These are phyloP conservation scores for Solanum piurae DNA, from an alignment of 257 asterid genomes.

Conservation along the genomic window DNA sequence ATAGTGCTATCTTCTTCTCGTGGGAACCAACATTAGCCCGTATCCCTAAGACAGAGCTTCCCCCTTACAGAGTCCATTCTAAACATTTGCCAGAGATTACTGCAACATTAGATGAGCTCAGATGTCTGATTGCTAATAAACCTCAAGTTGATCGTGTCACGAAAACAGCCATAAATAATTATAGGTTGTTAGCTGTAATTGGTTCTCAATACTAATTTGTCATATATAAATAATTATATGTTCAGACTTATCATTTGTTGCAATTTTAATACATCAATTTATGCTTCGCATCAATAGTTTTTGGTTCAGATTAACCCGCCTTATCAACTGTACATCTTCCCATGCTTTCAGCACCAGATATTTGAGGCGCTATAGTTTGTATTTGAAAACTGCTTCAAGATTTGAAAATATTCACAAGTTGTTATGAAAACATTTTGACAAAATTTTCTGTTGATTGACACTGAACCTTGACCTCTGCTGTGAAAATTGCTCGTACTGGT, in stretches of 20 bases:
- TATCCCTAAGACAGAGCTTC: background rate
- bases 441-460: background rate
- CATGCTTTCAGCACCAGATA: background rate
- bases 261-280: background rate
- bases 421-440: background rate
- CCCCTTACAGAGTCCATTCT: background rate
- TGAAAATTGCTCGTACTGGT: slow-evolving; percentile 46
- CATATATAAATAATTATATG: too few species aligned
- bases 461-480: slow-evolving; percentile 22
- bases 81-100: background rate
- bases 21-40: background rate
- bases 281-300: background rate
- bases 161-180: background rate
- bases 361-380: background rate
- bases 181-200: background rate
- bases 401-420: background rate
- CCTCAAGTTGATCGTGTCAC: background rate
- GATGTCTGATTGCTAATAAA: background rate
- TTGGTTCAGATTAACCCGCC: background rate
- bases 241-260: background rate
- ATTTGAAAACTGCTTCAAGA: background rate
- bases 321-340: background rate
- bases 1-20: background rate
- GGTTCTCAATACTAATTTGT: background rate
- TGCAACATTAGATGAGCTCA: background rate